Evolutionary conservation across 305 asterid genomes (phyloP).

Genomic region (Fraxinus sp.): DNA sequence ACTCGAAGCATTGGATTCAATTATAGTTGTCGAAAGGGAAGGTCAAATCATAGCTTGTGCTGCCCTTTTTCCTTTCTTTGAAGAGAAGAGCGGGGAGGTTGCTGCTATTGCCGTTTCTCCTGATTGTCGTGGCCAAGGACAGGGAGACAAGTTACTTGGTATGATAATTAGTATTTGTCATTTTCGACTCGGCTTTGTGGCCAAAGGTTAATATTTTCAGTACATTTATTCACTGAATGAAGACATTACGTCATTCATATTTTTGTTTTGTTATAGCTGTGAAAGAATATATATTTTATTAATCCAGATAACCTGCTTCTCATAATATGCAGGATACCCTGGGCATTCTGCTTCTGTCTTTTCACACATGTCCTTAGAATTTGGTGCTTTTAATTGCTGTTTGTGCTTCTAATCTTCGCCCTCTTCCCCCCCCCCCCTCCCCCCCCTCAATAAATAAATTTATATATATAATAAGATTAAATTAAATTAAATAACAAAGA

Average conservation of each 20-base stretch:
- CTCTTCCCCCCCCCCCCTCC: background rate
- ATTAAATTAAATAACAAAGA: background rate
- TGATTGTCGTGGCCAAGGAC: slow-evolving; percentile 97
- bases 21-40: slow-evolving; percentile 87
- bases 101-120: slow-evolving; percentile 98
- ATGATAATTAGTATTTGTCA: slow-evolving; percentile 17
- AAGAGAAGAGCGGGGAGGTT: slow-evolving; percentile 88
- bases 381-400: background rate
- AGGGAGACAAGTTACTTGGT: slow-evolving; percentile 97
- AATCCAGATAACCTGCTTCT: background rate
- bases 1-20: slow-evolving; percentile 53
- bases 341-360: background rate
- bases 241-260: background rate
- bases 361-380: background rate
- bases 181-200: background rate
- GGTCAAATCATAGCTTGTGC: slow-evolving; percentile 90
- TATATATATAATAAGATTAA: background rate
- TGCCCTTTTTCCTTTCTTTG: slow-evolving; percentile 73
- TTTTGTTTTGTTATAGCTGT: background rate
- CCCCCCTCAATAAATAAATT: background rate
- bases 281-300: background rate
- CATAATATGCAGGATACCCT: background rate
- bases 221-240: background rate
- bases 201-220: background rate
- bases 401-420: background rate